Evolutionary conservation across 2,329 filamentous ascomycete species (phyloP).

Genomic region (Onygena corvina): DNA sequence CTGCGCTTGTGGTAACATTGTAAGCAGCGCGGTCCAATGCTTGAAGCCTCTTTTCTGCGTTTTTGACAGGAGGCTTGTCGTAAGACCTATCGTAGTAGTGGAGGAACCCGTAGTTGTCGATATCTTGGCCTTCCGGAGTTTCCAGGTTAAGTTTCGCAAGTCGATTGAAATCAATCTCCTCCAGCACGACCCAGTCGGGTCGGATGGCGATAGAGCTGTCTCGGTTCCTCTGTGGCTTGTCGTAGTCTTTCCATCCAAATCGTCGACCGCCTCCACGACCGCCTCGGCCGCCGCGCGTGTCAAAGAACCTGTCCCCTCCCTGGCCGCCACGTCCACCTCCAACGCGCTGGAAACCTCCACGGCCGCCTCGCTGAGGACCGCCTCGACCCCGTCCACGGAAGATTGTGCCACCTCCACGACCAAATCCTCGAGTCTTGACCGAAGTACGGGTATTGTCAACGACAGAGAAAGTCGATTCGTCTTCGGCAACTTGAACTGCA

Average conservation of each 20-base stretch:
- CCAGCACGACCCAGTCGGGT: constrained; percentile 85
- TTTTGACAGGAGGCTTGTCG: constrained; percentile 88
- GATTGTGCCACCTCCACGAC: constrained; percentile 75
- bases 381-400: constrained; percentile 56
- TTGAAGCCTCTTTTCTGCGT: constrained; percentile 72
- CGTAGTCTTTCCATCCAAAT: constrained; percentile 97
- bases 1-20: constrained; percentile 93
- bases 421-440: constrained; percentile 67
- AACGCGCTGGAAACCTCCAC: constrained; percentile 61
- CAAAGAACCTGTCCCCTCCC: constrained; percentile 51
- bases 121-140: constrained; percentile 83
- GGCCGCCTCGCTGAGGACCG: constrained; percentile 49
- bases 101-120: constrained; percentile 92
- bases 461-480: constrained; percentile 94
- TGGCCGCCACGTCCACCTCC: constrained; percentile 55
- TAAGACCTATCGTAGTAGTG: constrained; percentile 96
- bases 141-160: constrained; percentile 93
- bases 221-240: constrained; percentile 92
- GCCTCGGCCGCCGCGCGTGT: constrained; percentile 56
- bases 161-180: constrained; percentile 97
- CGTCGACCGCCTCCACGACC: constrained; percentile 61
- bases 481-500: constrained; percentile 80
- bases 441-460: constrained; percentile 89
- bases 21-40: constrained; percentile 89
- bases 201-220: constrained; percentile 95